Evolutionary conservation across 1,284 basidiomycete species (phyloP).

Genomic region (Bondarzewia mesenterica): DNA sequence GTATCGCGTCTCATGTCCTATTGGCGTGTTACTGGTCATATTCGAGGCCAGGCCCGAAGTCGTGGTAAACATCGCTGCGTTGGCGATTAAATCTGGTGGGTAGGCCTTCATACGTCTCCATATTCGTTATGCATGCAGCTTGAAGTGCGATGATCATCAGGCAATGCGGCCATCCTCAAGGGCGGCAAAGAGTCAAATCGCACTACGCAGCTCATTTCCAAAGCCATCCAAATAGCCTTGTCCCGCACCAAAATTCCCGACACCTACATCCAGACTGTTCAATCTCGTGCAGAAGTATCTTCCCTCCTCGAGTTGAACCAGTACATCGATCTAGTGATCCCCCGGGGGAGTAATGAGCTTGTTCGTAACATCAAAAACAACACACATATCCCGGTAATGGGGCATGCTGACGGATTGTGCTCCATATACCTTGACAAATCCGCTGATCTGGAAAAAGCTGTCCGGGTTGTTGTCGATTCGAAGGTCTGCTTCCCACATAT

Average conservation of each 20-base stretch:
- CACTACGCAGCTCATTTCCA: constrained; percentile 69
- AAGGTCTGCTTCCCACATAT: constrained; percentile 52
- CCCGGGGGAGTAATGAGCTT: constrained; percentile 88
- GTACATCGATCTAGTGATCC: constrained; percentile 97
- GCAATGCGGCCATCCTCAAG: constrained; percentile 92
- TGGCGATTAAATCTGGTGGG: constrained; percentile 94
- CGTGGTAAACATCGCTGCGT: constrained; percentile 92
- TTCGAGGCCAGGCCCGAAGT: constrained; percentile 98
- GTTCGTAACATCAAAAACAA: constrained; percentile 85
- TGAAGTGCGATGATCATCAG: constrained; percentile 27
- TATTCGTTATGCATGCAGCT: not conserved
- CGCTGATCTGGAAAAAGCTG: constrained; percentile 73
- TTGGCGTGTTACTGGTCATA: constrained; percentile 94
- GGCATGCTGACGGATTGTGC: constrained; percentile 95
- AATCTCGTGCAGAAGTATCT: constrained; percentile 89
- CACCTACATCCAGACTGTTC: constrained; percentile 86
- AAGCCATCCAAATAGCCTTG: constrained; percentile 78
- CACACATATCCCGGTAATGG: constrained; percentile 96
- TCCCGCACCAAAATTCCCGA: constrained; percentile 64
- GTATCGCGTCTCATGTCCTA: constrained; percentile 93
- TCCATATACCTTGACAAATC: constrained; percentile 83
- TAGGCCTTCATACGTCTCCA: constrained; percentile 6
- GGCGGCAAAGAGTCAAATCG: constrained; percentile 91
- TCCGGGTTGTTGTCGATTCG: constrained; percentile 81
- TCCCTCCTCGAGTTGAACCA: constrained; percentile 80